phyloP scores from a whole-genome alignment of 2,329 filamentous ascomycete species.

The Fusarium domesticum region DNA sequence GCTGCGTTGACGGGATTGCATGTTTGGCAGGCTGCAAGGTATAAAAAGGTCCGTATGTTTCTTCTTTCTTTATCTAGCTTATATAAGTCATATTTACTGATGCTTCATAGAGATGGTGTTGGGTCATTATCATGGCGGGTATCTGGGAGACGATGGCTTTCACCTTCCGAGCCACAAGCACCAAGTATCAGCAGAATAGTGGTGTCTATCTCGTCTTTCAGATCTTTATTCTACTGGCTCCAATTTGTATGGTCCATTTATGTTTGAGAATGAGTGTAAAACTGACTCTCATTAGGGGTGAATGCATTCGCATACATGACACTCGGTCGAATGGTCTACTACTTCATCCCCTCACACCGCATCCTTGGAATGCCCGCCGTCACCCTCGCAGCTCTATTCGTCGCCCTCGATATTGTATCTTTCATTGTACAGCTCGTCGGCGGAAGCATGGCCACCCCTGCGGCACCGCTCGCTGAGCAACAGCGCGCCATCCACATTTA shows the following conservation, averaged over 20 bases:
- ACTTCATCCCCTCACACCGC: conserved; percentile 37
- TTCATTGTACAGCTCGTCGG: conserved; percentile 37
- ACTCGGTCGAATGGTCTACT: conserved; percentile 45
- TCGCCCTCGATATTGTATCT: conserved; percentile 40
- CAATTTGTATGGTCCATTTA: conserved; percentile 26
- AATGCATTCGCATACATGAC: conserved; percentile 48
- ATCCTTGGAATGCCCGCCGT: conserved; percentile 39
- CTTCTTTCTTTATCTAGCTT: conserved; percentile 7
- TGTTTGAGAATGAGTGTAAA: accelerated
- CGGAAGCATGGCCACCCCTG: conserved; percentile 29
- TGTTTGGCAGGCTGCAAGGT: conserved; percentile 19
- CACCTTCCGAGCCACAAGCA: conserved; percentile 20
- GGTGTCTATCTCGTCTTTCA: conserved; percentile 22
- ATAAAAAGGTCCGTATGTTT: conserved; percentile 26
- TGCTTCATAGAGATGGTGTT: conserved; percentile 29
- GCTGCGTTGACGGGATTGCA: conserved; percentile 15
- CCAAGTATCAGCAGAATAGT: conserved; percentile 17
- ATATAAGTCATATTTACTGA: neutral
- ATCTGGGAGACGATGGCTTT: conserved; percentile 26
- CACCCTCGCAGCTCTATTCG: conserved; percentile 38
- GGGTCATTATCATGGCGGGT: conserved; percentile 39
- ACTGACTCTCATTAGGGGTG: conserved; percentile 32
- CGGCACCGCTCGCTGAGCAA: conserved; percentile 25
- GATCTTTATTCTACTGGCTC: conserved; percentile 24
- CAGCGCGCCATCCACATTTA: conserved; percentile 42